A percentile compares a stretch with the other conserved stretches of the same genome.
phyloP scores from a whole-genome alignment of 768 basidiomycete genomes.

The Omphalotus guepiniiformis region DNA sequence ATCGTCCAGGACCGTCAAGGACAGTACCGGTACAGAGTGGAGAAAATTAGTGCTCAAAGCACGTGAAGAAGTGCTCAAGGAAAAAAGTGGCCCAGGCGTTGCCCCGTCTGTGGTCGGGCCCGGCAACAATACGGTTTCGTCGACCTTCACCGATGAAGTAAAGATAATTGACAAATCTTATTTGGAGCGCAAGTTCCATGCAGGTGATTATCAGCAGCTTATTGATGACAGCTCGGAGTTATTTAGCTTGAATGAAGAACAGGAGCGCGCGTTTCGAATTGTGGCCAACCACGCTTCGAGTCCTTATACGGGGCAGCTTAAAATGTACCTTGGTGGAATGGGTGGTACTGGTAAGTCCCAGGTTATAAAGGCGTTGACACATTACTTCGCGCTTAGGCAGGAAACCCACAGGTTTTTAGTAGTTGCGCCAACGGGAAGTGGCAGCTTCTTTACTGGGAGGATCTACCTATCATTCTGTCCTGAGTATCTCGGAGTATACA shows the following conservation, averaged over 20 bases:
- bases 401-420: constrained; percentile 21
- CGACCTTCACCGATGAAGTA: constrained; percentile 16
- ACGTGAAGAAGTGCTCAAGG: too few relatives aligned
- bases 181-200: constrained; percentile 13
- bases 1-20: too few relatives aligned
- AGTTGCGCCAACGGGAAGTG: constrained; percentile 29
- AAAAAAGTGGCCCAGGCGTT: too few relatives aligned
- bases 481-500: constrained; percentile 18
- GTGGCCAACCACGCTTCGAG: constrained; percentile 9
- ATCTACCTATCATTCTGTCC: constrained; percentile 31
- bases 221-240: constrained; percentile 4
- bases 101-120: too few relatives aligned
- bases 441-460: constrained; percentile 29
- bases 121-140: too few relatives aligned
- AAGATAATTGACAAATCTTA: constrained; percentile 20
- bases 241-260: constrained; percentile 10
- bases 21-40: too few relatives aligned
- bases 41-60: too few relatives aligned
- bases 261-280: constrained; percentile 13
- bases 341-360: constrained; percentile 28
- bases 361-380: constrained; percentile 21
- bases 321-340: constrained; percentile 22
- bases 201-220: constrained; percentile 1
- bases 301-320: constrained; percentile 4
- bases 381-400: constrained; percentile 17